phyloP scores from a whole-genome alignment of 768 basidiomycete genomes.

The Galerina marginata region DNA sequence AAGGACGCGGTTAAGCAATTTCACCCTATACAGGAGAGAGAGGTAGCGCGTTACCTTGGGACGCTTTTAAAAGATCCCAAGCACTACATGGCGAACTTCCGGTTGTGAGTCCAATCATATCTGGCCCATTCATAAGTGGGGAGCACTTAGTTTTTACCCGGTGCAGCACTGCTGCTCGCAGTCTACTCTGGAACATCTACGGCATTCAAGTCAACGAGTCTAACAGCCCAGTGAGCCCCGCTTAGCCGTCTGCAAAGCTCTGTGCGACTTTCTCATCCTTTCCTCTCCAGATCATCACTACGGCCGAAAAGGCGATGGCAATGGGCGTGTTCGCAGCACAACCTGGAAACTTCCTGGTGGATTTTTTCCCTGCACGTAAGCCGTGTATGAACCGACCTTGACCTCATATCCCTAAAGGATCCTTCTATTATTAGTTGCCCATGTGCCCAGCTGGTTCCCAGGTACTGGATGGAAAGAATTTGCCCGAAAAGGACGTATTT shows the following conservation, averaged over 20 bases:
- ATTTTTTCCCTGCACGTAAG: slow-evolving; percentile 29
- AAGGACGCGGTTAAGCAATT: slow-evolving; percentile 28
- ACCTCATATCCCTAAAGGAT: background rate
- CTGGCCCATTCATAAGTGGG: background rate
- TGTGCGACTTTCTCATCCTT: background rate
- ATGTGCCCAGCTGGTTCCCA: slow-evolving; percentile 46
- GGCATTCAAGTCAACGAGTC: slow-evolving; percentile 28
- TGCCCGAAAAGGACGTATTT: slow-evolving; percentile 36
- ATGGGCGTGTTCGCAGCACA: slow-evolving; percentile 24
- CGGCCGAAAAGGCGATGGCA: slow-evolving; percentile 28
- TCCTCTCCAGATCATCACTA: slow-evolving; percentile 26
- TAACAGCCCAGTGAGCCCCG: slow-evolving; percentile 25
- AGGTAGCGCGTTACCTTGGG: slow-evolving; percentile 24
- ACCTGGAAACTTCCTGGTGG: slow-evolving; percentile 36
- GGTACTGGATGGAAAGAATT: slow-evolving; percentile 49
- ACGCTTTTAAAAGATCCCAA: slow-evolving; percentile 25
- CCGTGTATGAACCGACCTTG: background rate
- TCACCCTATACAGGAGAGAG: slow-evolving; percentile 27
- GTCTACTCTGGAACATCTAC: slow-evolving; percentile 29
- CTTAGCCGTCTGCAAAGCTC: background rate
- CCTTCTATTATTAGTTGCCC: slow-evolving; percentile 19
- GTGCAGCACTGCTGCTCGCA: slow-evolving; percentile 29
- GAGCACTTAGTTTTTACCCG: background rate
- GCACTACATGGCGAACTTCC: slow-evolving; percentile 30
- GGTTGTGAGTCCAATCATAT: slow-evolving; percentile 26